These are phyloP conservation scores for Hygrophorus russula DNA, from an alignment of 768 basidiomycete species.

Conservation along the genomic window DNA sequence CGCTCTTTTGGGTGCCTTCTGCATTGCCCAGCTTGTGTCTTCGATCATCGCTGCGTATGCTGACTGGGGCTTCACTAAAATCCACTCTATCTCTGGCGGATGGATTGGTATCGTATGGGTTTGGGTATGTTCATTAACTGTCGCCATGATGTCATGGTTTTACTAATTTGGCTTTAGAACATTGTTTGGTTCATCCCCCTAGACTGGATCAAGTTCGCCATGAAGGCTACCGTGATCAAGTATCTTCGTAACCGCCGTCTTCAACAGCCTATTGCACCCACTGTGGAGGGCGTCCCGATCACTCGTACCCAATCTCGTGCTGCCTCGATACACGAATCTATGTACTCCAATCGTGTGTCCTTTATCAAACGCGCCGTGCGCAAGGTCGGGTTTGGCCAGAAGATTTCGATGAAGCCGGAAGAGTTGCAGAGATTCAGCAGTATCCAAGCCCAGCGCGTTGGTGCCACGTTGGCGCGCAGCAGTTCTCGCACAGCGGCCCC, in stretches of 20 bases:
- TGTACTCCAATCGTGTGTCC: conserved; percentile 91
- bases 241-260: conserved; percentile 60
- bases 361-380: conserved; percentile 85
- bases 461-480: conserved; percentile 67
- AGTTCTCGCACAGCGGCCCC: conserved; percentile 46
- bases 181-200: conserved; percentile 94
- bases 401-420: conserved; percentile 71
- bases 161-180: conserved; percentile 41
- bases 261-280: conserved; percentile 25
- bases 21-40: conserved; percentile 85
- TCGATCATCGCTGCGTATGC: conserved; percentile 93
- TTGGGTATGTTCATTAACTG: conserved; percentile 47
- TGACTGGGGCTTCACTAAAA: conserved; percentile 89
- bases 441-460: conserved; percentile 75
- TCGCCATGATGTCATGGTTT: background rate
- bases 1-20: conserved; percentile 86
- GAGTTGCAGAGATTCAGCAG: conserved; percentile 80
- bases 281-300: conserved; percentile 53
- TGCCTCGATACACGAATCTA: conserved; percentile 79
- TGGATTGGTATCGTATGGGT: conserved; percentile 99
- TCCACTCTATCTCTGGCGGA: conserved; percentile 69
- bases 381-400: conserved; percentile 81
- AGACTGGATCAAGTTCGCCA: conserved; percentile 91
- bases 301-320: conserved; percentile 83
- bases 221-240: conserved; percentile 91